Base-by-base conservation (phyloP, 306 rosid species). In the Cicer pinnatifidum region DNA sequence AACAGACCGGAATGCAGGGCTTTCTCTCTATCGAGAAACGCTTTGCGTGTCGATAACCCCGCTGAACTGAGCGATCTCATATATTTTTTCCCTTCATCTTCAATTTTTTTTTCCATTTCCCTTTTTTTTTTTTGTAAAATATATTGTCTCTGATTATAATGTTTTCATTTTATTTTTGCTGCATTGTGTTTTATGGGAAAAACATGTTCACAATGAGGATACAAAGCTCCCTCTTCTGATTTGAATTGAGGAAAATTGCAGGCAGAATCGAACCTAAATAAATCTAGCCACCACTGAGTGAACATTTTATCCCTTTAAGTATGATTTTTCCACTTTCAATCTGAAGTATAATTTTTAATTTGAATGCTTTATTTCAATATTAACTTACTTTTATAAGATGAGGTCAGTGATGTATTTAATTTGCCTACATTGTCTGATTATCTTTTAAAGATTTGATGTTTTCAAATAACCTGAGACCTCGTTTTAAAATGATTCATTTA, bases 1-100 rank as follows among this genome's bases (percentile, higher is more conserved):
- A 91, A 93, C 97, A 93, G 97, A 91, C 97, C 98, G 96, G 89
- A 93, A 69, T 85, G 90, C 91, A 84, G 88, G 82, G 78, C 75
- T 85, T 80, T 85, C 90, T 84, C 86, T 69, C 38, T 67, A n/a
- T 39, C 0, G 73, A 5, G 83, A 67, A 71, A 45, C 13, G 33
- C 77, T 41, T 86, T 91, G 92, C 90, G 87, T 91, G 96, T 93
- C 92, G 97, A 91, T 10, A 0, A 91, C 80, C 97, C 93, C 96
- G 96, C 92, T 89, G 92, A 86, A 38, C 89, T 89, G 93, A 91
- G 97, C 84, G 82, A 78, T 89, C 89, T 89, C 78, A 40, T 68
- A 7, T 1, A 0, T 6, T 38, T 8, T 6, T 1, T 0, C 12
- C 10, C 0, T 12, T 16, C 3, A 63, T 2, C 1, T 8, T 6